Evolutionary conservation across 176 grass and related monocot species (phyloP).

Genomic region (Tuctoria greenei): DNA sequence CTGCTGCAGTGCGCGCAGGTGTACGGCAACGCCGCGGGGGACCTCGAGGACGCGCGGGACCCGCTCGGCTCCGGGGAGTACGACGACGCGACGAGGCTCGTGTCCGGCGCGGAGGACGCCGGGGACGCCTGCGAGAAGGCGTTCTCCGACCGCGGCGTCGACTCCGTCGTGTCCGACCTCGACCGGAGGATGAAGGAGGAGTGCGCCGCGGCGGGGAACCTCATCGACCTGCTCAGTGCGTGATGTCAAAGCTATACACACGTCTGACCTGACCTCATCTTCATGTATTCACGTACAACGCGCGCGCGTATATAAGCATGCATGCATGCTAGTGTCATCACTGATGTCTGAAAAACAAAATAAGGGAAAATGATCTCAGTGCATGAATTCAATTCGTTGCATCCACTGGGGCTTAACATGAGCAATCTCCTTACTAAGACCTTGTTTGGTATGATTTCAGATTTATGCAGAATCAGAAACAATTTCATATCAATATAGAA

Average conservation of each 20-base stretch:
- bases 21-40: background rate
- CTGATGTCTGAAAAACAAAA: too few species aligned
- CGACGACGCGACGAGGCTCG: background rate
- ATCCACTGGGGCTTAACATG: too few species aligned
- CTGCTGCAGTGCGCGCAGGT: background rate
- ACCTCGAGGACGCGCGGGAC: background rate
- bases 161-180: background rate
- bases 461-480: too few species aligned
- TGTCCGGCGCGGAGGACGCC: background rate
- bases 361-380: too few species aligned
- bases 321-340: too few species aligned
- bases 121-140: background rate
- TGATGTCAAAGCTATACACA: too few species aligned
- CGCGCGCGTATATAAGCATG: background rate
- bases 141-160: background rate
- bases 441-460: too few species aligned
- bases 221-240: slow-evolving; percentile 10
- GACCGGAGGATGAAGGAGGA: background rate
- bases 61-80: background rate
- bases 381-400: too few species aligned
- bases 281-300: background rate
- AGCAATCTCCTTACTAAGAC: too few species aligned
- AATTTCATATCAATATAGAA: too few species aligned
- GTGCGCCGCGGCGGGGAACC: background rate
- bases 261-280: background rate